phyloP scores from a whole-genome alignment of 2,329 filamentous ascomycete species.

The Chaetomium globosum region DNA sequence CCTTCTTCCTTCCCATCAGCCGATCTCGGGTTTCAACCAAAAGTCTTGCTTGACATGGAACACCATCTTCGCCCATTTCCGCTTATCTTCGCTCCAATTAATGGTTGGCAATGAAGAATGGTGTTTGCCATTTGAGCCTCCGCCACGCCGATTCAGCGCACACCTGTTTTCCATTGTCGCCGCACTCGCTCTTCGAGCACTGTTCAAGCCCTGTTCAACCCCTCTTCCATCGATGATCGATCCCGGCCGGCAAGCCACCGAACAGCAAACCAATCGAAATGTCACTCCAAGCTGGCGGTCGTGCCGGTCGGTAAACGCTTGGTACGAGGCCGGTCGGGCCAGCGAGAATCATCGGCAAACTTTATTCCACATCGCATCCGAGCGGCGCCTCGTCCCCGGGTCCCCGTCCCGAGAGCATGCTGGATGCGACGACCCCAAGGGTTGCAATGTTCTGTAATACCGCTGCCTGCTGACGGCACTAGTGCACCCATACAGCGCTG shows the following conservation, averaged over 20 bases:
- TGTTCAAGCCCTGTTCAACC: neutral
- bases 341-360: neutral
- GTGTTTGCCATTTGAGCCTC: neutral
- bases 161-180: neutral
- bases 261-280: neutral
- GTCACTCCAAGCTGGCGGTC: neutral
- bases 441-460: neutral
- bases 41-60: neutral
- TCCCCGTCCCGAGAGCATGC: neutral
- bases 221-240: neutral
- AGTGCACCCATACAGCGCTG: constrained; percentile 1
- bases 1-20: constrained; percentile 1
- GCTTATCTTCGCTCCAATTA: neutral
- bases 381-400: neutral
- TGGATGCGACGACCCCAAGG: neutral
- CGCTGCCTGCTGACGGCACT: constrained; percentile 11
- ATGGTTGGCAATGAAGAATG: neutral
- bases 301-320: neutral
- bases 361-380: neutral
- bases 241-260: neutral
- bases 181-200: neutral
- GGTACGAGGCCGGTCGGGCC: neutral
- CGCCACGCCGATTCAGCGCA: neutral
- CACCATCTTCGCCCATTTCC: neutral
- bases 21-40: neutral